Evolutionary conservation across 192 early-diverging fungal genomes (phyloP), one percentile per base, ranked within the genome.

Genomic region (Gonapodya prolifera): DNA sequence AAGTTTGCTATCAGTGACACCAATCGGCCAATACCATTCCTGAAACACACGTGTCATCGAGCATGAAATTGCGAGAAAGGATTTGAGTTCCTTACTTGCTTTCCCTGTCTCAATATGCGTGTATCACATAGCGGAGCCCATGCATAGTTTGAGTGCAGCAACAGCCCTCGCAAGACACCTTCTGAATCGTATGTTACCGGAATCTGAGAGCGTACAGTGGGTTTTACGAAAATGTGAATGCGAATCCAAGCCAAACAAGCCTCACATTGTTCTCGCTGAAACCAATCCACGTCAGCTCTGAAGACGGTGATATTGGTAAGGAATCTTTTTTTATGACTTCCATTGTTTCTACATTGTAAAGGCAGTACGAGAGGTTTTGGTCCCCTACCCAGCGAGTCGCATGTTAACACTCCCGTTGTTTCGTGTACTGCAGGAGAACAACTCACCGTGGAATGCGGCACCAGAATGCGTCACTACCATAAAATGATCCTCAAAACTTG

Each of bases 101-200:
- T 86, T 33, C 71, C 75, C 23, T 80, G 77, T 2, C 35, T 77
- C 17, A 69, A 34, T 16, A 61, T 69, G 30, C 34, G 23, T 34
- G 71, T 75, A 80, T 99, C 94, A 34, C 96, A 87, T 0, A 96
- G 81, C 0, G 97, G 95, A 2, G 92, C 84, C 97, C 97, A 99
- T 35, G 70, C 79, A 18, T 82, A 83, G n/a, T 87, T 84, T 70
- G 89, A 85, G 80, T 93, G 89, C 35, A 85, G 84, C 71, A 93
- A 87, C 34, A 96, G 85, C 18, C 92, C 82, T 33, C 89, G 85
- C 34, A 96, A 70, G 29, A 94, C 85, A 61, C 94, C 94, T 31
- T 81, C 82, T 18, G 94, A 94, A 81, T 98, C 95, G 81, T 89
- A 96, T 0, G 88, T 83, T 0, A 88, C 88, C 0, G 94, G 93